Conservation (phyloP, 768 basidiomycete genomes). For the Termitomyces sp. region DNA sequence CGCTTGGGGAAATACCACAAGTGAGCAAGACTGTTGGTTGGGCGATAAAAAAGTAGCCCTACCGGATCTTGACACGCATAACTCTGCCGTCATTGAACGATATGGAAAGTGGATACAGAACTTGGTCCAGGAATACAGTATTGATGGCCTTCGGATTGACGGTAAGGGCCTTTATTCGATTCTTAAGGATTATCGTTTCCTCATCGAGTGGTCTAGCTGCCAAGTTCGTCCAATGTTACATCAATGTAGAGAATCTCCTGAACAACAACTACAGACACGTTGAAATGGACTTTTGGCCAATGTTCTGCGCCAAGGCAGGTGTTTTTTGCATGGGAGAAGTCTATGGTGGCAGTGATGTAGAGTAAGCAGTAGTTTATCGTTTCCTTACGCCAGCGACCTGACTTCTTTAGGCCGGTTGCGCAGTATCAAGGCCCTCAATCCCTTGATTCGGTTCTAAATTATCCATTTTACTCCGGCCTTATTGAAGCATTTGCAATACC, state of each 20-base stretch:
- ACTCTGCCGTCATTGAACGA: slow-evolving; percentile 53
- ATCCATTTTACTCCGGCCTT: slow-evolving; percentile 63
- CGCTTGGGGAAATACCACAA: slow-evolving; percentile 64
- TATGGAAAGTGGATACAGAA: slow-evolving; percentile 69
- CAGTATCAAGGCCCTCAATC: slow-evolving; percentile 57
- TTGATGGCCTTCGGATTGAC: slow-evolving; percentile 89
- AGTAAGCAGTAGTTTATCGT: slow-evolving; percentile 29
- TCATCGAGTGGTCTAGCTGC: slow-evolving; percentile 36
- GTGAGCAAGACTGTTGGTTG: slow-evolving; percentile 78
- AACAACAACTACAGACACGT: slow-evolving; percentile 51
- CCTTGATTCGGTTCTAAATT: slow-evolving; percentile 71
- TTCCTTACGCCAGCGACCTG: background rate
- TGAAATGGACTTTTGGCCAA: slow-evolving; percentile 70
- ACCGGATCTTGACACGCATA: slow-evolving; percentile 76
- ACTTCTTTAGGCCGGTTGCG: slow-evolving; percentile 42
- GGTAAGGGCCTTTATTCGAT: slow-evolving; percentile 26
- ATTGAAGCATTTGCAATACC: slow-evolving; percentile 68
- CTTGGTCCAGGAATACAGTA: slow-evolving; percentile 65
- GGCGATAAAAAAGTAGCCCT: slow-evolving; percentile 73
- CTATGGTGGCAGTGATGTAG: slow-evolving; percentile 47
- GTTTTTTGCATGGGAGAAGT: slow-evolving; percentile 90
- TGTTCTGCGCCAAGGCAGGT: slow-evolving; percentile 68
- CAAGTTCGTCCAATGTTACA: slow-evolving; percentile 29
- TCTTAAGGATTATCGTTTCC: slow-evolving; percentile 21
- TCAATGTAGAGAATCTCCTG: background rate